Evolutionary conservation across 495 filamentous ascomycete species (phyloP), one percentile per base, ranked within the genome.

Genomic region (Aspergillus cristatus): DNA sequence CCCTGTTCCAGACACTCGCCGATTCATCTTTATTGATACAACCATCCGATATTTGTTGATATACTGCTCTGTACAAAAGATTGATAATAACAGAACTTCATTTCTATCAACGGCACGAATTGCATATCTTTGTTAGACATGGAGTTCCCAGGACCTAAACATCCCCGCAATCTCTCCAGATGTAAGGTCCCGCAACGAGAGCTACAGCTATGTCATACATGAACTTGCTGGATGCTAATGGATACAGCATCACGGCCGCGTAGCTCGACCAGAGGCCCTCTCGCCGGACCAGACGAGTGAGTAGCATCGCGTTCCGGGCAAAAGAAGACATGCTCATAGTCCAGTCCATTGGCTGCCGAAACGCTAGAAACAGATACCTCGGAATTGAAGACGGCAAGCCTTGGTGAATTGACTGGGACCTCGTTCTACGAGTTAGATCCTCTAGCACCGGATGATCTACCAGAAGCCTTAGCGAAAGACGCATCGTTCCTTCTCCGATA

Each of bases 401-500:
- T n/a, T 41, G 39, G 47, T 14, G 25, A 26, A 15, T 50, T 61
- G 41, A 39, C 58, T 20, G 47, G 60, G 25, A 45, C 40, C 32
- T 54, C 57, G 22, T 57, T 63, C 37, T 43, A 40, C 18, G 45
- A 53, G 43, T 38, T 65, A 35, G 61, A 65, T 17, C 57, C 54
- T 15, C 45, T 57, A 14, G 51, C 53, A 31, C 59, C 51, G 20
- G 59, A 58, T 35, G 57, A 60, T 35, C 48, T 62, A 39, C 55
- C 55, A 31, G 47, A 55, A 37, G 46, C 58, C 10, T 38, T 63
- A 18, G 62, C 67, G 26, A 85, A 83, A 51, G 84, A 94, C 61
- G 81, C 91, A 48, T 76, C 74, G 32, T 90, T 78, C 58, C 76
- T 95, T 40, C 72, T 88, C 14, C 71, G 78, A 24, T 84, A 85